Percentiles rank a stretch among this genome's conserved stretches.
phyloP scores from a whole-genome alignment of 768 basidiomycete species.

The Cyclocybe aegerita region DNA sequence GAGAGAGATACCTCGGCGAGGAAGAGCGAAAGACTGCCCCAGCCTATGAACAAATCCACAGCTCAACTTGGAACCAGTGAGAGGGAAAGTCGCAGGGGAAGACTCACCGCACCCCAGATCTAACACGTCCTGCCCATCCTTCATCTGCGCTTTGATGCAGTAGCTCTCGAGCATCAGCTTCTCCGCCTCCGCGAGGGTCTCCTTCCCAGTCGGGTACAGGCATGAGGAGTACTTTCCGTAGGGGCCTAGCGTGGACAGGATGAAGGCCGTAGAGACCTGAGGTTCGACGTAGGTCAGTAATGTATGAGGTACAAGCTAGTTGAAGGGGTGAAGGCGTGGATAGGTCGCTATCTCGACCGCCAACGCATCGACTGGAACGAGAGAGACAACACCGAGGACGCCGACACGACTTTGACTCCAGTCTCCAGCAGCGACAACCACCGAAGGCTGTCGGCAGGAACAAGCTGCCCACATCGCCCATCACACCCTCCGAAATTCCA shows the following conservation, averaged over 20 bases:
- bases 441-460: too few species aligned
- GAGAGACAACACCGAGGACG: background rate
- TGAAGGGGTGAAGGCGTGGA: background rate
- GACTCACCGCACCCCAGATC: constrained; percentile 66
- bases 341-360: background rate
- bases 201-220: constrained; percentile 58
- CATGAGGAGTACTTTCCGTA: constrained; percentile 69
- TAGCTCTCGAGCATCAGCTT: constrained; percentile 65
- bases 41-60: constrained; percentile 35
- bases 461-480: too few species aligned
- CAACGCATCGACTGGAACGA: background rate
- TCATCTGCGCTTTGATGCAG: constrained; percentile 60
- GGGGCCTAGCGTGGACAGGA: constrained; percentile 63
- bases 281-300: background rate
- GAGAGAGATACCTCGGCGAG: constrained; percentile 48
- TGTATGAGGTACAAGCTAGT: too few species aligned
- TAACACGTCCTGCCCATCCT: constrained; percentile 59
- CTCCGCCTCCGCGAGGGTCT: constrained; percentile 64
- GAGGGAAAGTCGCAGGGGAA: background rate
- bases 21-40: constrained; percentile 71
- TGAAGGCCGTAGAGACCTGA: constrained; percentile 61
- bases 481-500: background rate
- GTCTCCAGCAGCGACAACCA: too few species aligned
- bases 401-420: too few species aligned
- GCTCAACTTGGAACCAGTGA: background rate